Base-by-base conservation (phyloP, 805 yeast species). In the Starmera amethionina region DNA sequence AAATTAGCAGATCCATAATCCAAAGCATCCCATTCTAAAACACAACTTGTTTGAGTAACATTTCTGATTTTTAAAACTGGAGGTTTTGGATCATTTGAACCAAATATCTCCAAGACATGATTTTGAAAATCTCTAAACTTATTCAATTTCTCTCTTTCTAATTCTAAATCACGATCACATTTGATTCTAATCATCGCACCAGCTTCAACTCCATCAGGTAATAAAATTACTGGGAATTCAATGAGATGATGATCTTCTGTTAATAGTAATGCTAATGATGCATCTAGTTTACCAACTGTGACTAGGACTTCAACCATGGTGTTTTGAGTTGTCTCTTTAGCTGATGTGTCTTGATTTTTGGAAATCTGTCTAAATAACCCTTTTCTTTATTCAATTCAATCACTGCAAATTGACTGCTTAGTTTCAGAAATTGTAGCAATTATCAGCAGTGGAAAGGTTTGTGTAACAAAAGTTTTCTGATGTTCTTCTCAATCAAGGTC, bases 231-330 rank as follows among this genome's bases (percentile, higher is more conserved):
- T n/a, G 98, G 98, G 54, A 90, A 93, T 55, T 93, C 98, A 48
- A 93, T 89, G 45, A 90, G 70, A 57, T 89, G 96, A 60, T 90
- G 97, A 59, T 90, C 93, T 42, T 82, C 75, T 15, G 98, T 90
- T 32, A 94, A 73, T 35, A 93, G 69, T 36, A 93, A 69, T 28
- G 97, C 97, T 59, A 93, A 68, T 2, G 97, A 88, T 11, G 97
- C 96, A 58, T 93, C 98, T 35, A 90, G 70, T 64, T 89, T 89
- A 37, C 97, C 98, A 16, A 93, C 97, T 1, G 97, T 89, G 32
- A 90, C 72, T 34, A 94, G 82, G 10, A 89, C 96, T 62, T 87
- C 93, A 29, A 88, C 94, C 86, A 82, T 82, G 41, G 41, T 30
- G 45, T 5, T 14, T 11, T n/a, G 18, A 4, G 4, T 16, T 16